Conservation (phyloP, 2,329 filamentous ascomycete genomes). For the Bipolaris sorokiniana region DNA sequence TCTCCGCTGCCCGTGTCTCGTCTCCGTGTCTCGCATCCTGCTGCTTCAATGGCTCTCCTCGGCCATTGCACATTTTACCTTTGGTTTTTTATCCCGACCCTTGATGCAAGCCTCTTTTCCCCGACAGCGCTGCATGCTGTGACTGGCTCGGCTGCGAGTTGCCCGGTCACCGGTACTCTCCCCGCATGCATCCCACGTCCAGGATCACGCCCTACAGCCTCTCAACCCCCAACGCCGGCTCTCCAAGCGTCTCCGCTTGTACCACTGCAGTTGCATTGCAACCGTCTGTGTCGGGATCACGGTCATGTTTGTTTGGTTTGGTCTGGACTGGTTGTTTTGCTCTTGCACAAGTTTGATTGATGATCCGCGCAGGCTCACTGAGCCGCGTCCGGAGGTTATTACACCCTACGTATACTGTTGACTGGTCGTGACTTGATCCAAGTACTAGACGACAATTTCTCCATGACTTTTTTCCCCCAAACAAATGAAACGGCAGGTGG, state of each 20-base stretch:
- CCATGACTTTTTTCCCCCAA: slow-evolving; percentile 5
- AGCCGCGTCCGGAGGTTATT: slow-evolving; percentile 2
- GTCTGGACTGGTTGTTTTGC: not conserved
- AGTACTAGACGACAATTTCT: not conserved
- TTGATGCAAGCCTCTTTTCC: slow-evolving; percentile 4
- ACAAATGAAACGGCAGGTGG: slow-evolving; percentile 22
- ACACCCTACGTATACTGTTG: slow-evolving; percentile 10
- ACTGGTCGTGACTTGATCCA: not conserved
- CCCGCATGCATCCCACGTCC: not conserved
- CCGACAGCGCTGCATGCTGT: slow-evolving; percentile 12
- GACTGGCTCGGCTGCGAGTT: slow-evolving; percentile 27
- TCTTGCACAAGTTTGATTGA: not conserved
- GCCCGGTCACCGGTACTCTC: slow-evolving; percentile 3
- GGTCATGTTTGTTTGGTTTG: not conserved
- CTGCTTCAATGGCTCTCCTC: not conserved
- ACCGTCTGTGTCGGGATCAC: not conserved
- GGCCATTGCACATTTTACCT: not conserved
- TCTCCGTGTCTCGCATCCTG: no score
- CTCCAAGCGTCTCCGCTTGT: slow-evolving; percentile 8
- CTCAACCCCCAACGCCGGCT: slow-evolving; percentile 7
- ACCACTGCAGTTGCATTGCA: not conserved
- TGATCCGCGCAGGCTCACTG: slow-evolving; percentile 1
- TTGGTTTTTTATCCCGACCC: slow-evolving; percentile 17
- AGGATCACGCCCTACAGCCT: not conserved
- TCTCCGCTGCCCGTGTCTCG: not conserved